Conservation (phyloP, 345 rosid species). For the Camelina hispida region DNA sequence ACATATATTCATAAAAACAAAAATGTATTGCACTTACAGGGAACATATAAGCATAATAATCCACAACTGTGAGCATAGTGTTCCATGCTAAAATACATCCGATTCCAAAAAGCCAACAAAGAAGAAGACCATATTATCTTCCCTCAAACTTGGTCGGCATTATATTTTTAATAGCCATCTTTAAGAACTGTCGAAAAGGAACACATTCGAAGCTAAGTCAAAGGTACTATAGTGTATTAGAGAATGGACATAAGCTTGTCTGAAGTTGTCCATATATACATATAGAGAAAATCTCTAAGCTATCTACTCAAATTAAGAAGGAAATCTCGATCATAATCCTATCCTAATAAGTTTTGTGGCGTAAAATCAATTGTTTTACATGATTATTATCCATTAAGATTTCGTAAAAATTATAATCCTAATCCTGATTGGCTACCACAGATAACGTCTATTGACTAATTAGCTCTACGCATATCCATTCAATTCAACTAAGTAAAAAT, state of each 20-base stretch:
- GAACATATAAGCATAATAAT: conserved; percentile 49
- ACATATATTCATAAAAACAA: neutral
- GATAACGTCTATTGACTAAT: neutral
- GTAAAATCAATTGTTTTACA: no score
- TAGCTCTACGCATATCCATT: no score
- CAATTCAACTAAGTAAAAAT: no score
- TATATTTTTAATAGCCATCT: neutral
- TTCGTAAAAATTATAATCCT: neutral
- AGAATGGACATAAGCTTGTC: neutral
- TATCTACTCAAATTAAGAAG: neutral
- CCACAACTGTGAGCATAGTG: conserved; percentile 70
- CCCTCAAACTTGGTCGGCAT: conserved; percentile 32
- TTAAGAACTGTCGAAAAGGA: neutral
- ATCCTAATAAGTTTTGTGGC: neutral
- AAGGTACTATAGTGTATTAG: neutral
- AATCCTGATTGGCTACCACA: neutral
- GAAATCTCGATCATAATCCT: neutral
- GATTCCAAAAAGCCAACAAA: conserved; percentile 77
- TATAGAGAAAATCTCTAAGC: neutral
- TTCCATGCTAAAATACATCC: conserved; percentile 78
- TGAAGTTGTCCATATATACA: neutral
- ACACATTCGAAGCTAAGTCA: neutral
- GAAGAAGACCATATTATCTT: conserved; percentile 50
- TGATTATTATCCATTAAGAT: neutral
- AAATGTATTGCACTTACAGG: conserved; percentile 7